Evolutionary conservation across 306 rosid species (phyloP).

Genomic region (Dicorynia guianensis): DNA sequence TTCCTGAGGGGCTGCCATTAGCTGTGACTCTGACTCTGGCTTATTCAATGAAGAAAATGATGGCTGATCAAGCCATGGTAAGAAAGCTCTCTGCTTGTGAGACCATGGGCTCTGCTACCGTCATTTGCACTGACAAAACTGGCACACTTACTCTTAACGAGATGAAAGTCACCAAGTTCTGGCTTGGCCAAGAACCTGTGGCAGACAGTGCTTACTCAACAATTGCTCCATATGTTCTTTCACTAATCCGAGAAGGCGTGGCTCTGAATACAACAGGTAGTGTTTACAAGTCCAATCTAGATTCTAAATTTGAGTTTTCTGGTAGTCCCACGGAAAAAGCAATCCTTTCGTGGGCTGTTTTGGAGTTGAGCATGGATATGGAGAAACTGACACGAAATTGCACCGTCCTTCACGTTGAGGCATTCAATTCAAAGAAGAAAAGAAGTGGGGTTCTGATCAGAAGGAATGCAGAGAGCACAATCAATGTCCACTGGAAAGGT

Average conservation of each 20-base stretch:
- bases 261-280: constrained; percentile 44
- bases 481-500: constrained; percentile 56
- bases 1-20: constrained; percentile 45
- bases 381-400: constrained; percentile 11
- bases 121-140: no score
- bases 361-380: constrained; percentile 47
- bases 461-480: constrained; percentile 37
- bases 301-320: constrained; percentile 40
- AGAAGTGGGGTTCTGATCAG: constrained; percentile 42
- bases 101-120: constrained; percentile 30
- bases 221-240: constrained; percentile 19
- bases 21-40: constrained; percentile 41
- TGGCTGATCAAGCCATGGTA: constrained; percentile 46
- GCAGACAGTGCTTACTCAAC: constrained; percentile 9
- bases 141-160: constrained; percentile 42
- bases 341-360: constrained; percentile 58
- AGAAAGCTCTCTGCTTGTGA: constrained; percentile 44
- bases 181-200: constrained; percentile 26
- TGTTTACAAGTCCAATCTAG: constrained; percentile 10
- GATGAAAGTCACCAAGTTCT: constrained; percentile 48
- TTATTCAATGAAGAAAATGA: constrained; percentile 54
- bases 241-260: constrained; percentile 42
- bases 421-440: constrained; percentile 57
- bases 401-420: constrained; percentile 44
- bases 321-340: constrained; percentile 63